phyloP scores from a whole-genome alignment of 2,329 filamentous ascomycete species.

The Chrysosporium queenslandicum region DNA sequence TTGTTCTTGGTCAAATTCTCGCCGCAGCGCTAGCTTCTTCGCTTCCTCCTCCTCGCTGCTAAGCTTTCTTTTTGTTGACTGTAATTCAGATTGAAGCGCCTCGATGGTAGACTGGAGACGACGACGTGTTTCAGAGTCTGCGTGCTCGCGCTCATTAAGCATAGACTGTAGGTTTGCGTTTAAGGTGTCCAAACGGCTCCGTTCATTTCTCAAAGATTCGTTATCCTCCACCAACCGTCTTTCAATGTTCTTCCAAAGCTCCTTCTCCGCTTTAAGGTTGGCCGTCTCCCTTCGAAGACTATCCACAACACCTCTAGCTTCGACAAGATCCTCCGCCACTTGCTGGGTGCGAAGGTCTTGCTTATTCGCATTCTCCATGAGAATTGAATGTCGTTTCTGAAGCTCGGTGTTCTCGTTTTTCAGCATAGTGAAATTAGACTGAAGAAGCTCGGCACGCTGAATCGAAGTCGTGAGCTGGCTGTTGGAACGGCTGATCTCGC shows the following conservation, averaged over 20 bases:
- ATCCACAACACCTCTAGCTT: conserved; percentile 69
- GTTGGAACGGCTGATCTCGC: conserved; percentile 66
- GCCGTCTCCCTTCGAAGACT: conserved; percentile 82
- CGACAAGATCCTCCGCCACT: conserved; percentile 84
- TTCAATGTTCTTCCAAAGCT: conserved; percentile 88
- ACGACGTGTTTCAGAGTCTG: conserved; percentile 70
- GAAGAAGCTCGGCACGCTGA: conserved; percentile 80
- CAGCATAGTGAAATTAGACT: conserved; percentile 73
- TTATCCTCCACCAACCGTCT: conserved; percentile 81
- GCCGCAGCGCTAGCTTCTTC: conserved; percentile 70
- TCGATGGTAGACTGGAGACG: conserved; percentile 71
- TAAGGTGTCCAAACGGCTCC: conserved; percentile 69
- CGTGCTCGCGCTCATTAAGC: conserved; percentile 80
- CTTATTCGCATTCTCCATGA: conserved; percentile 76
- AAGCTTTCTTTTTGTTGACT: conserved; percentile 69
- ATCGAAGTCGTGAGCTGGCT: conserved; percentile 73
- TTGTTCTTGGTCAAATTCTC: conserved; percentile 84
- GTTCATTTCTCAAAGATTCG: conserved; percentile 72
- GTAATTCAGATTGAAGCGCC: conserved; percentile 66
- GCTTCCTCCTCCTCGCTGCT: conserved; percentile 72
- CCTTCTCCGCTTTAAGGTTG: conserved; percentile 90
- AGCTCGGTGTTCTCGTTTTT: conserved; percentile 78
- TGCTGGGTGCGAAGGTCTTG: conserved; percentile 86
- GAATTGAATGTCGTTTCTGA: conserved; percentile 65
- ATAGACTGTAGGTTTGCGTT: conserved; percentile 77